Evolutionary conservation across 139 green algal species (phyloP).

Genomic region (Chlamydomonas urium): DNA sequence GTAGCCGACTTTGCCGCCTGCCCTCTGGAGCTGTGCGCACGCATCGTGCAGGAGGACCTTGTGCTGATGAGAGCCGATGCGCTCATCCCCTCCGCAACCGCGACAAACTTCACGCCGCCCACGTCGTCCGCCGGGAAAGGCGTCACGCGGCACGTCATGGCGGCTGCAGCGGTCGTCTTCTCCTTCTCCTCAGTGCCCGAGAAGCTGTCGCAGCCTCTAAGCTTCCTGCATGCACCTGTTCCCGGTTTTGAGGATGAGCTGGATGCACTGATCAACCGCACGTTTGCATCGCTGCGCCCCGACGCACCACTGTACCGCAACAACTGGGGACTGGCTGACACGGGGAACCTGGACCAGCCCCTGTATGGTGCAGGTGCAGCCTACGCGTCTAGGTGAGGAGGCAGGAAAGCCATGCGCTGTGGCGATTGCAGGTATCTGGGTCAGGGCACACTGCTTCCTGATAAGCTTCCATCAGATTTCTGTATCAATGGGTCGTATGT

Average conservation of each 20-base stretch:
- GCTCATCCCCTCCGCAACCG: too few species aligned
- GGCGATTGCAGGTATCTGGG: too few species aligned
- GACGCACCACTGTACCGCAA: conserved; percentile 36
- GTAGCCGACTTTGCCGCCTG: conserved; percentile 20
- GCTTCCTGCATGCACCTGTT: conserved; percentile 28
- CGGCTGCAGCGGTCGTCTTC: conserved; percentile 26
- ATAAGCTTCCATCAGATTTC: too few species aligned
- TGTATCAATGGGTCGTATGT: too few species aligned
- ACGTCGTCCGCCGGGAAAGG: too few species aligned
- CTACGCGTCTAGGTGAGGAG: too few species aligned
- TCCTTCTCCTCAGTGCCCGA: conserved; percentile 27
- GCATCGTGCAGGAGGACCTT: conserved; percentile 26
- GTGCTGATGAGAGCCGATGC: conserved; percentile 9
- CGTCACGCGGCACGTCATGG: conserved; percentile 25
- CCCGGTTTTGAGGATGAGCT: conserved; percentile 36
- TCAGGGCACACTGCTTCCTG: too few species aligned
- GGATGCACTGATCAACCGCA: conserved; percentile 4
- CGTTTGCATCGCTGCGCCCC: not conserved
- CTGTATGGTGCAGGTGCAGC: not conserved
- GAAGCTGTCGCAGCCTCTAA: conserved; percentile 28
- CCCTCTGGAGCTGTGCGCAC: conserved; percentile 31
- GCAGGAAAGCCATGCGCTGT: too few species aligned
- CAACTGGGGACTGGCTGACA: conserved; percentile 32
- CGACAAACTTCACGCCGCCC: not conserved
- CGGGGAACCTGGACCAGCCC: conserved; percentile 15